These are phyloP conservation scores for Boletellus emodensis DNA, from an alignment of 768 basidiomycete species.

Conservation along the genomic window DNA sequence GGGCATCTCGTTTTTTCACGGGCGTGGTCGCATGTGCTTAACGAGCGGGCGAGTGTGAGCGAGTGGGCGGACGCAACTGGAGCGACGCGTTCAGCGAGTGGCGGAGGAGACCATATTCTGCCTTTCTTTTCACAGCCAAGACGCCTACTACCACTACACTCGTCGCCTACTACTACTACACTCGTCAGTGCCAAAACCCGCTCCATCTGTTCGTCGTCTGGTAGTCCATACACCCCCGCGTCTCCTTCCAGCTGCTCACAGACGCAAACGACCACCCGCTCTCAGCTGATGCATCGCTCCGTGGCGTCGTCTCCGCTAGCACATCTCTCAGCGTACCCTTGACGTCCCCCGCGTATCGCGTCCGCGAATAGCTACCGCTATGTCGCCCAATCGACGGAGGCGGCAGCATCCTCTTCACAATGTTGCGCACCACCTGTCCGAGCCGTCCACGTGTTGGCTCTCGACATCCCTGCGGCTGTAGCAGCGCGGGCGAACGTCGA, in stretches of 20 bases:
- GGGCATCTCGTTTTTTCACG: not conserved
- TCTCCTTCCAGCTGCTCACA: conserved; percentile 5
- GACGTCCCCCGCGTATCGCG: not conserved
- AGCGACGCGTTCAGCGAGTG: conserved; percentile 1
- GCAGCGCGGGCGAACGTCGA: not conserved
- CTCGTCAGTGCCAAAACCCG: conserved; percentile 17
- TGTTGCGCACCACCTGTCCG: conserved; percentile 18
- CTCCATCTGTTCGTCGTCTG: conserved; percentile 18
- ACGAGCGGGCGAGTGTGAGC: not conserved
- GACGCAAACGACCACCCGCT: conserved; percentile 22
- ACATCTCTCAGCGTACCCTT: not conserved
- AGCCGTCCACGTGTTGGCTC: conserved; percentile 14
- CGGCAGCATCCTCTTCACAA: conserved; percentile 21
- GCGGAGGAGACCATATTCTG: not conserved
- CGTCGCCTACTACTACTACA: not conserved
- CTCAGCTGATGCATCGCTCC: conserved; percentile 13
- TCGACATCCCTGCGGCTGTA: not conserved
- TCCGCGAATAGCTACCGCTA: no score
- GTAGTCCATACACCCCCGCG: conserved; percentile 2
- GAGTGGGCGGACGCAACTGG: no score
- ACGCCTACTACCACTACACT: no score
- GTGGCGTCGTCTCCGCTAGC: conserved; percentile 9
- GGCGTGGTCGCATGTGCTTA: not conserved
- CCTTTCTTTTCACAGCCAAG: no score
- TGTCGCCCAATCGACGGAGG: conserved; percentile 4